A percentile compares a stretch with the other conserved stretches of the same genome.
Evolutionary conservation across 257 asterid genomes (phyloP).

Genomic region (Salvia splendens): DNA sequence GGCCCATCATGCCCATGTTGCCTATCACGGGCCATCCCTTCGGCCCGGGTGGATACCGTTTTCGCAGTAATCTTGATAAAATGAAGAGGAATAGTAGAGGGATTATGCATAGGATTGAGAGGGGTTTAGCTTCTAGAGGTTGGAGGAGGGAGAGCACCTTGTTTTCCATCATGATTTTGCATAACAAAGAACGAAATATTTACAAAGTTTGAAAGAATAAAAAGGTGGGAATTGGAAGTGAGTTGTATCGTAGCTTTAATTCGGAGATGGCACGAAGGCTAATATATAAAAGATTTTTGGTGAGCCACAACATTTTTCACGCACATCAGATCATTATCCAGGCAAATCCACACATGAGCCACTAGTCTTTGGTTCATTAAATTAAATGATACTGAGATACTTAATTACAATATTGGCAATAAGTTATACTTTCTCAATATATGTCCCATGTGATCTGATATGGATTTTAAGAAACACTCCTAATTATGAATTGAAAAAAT

Average conservation of each 20-base stretch:
- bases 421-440: no score
- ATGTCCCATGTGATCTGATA: no score
- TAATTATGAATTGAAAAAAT: no score
- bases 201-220: not conserved
- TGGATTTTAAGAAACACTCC: no score
- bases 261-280: no score
- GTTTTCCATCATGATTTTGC: constrained; percentile 29
- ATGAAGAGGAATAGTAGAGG: constrained; percentile 34
- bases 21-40: constrained; percentile 82
- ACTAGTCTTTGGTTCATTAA: not conserved
- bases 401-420: no score
- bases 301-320: not conserved
- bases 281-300: constrained; percentile 9
- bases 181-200: not conserved
- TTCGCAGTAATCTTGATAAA: constrained; percentile 39
- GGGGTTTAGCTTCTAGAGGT: constrained; percentile 33
- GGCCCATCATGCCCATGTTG: constrained; percentile 60
- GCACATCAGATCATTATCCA: not conserved
- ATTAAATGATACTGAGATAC: no score
- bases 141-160: constrained; percentile 22
- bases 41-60: constrained; percentile 86
- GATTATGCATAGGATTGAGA: constrained; percentile 32
- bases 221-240: not conserved
- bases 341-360: no score
- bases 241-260: not conserved